Conservation (phyloP, 1,284 basidiomycete species). For the Ceratobasidium sp. region DNA sequence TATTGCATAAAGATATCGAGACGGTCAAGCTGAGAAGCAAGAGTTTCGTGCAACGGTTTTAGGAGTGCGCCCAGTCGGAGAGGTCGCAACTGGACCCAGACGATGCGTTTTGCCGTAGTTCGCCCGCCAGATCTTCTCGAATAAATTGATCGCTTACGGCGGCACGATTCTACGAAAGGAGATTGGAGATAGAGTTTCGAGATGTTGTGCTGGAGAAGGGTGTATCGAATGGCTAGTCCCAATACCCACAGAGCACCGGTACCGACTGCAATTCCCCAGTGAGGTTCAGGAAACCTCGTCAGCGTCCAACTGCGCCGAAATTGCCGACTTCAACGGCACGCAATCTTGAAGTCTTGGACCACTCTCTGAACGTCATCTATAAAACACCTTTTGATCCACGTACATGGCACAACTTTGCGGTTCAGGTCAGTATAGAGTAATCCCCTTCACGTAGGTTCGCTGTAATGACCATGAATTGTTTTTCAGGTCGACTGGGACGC, state of each 20-base stretch:
- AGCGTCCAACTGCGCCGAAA: constrained; percentile 52
- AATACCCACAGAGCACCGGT: constrained; percentile 30
- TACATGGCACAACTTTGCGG: constrained; percentile 42
- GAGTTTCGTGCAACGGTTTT: not conserved
- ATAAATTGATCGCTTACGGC: constrained; percentile 7
- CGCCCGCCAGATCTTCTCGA: constrained; percentile 25
- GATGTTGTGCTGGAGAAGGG: constrained; percentile 19
- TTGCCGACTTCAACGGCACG: constrained; percentile 37
- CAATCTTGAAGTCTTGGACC: constrained; percentile 53
- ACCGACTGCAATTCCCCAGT: constrained; percentile 51
- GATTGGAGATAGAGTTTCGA: constrained; percentile 8
- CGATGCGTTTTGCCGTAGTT: not conserved
- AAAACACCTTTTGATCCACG: constrained; percentile 37
- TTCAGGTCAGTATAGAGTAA: constrained; percentile 33
- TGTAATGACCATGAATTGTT: not conserved
- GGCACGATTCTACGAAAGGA: constrained; percentile 2
- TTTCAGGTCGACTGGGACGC: constrained; percentile 52
- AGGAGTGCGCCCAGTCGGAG: constrained; percentile 22
- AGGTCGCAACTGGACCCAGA: constrained; percentile 26
- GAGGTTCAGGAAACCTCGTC: constrained; percentile 65
- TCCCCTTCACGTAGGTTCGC: not conserved
- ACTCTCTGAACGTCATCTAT: constrained; percentile 55
- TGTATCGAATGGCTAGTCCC: constrained; percentile 13
- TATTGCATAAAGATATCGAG: constrained; percentile 27
- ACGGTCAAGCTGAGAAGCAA: constrained; percentile 9